Percentiles rank a stretch among this genome's conserved stretches.
phyloP scores from a whole-genome alignment of 208 protist species.

The Trypanosoma vivax region DNA sequence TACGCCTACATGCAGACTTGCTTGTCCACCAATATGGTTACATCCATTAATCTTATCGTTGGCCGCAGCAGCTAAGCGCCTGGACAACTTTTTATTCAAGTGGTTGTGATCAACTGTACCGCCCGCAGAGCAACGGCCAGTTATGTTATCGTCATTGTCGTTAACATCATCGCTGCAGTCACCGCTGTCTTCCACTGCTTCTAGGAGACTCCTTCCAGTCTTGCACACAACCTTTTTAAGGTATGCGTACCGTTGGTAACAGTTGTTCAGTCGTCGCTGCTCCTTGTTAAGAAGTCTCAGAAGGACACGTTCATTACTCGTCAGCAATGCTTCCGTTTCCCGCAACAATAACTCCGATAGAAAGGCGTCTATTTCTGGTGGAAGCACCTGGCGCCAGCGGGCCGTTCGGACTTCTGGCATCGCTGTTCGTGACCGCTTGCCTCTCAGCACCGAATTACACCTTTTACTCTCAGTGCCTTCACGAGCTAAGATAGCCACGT shows the following conservation, averaged over 20 bases:
- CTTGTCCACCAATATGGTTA: too few relatives aligned
- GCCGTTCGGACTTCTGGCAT: neutral
- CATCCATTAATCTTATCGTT: too few relatives aligned
- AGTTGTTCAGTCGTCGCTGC: conserved; percentile 18
- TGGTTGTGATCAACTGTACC: neutral
- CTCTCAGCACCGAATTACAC: neutral
- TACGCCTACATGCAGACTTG: too few relatives aligned
- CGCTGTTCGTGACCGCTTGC: neutral
- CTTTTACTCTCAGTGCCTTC: neutral
- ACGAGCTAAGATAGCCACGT: neutral
- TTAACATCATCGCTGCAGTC: neutral
- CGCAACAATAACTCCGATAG: conserved; percentile 6
- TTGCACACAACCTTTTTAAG: conserved; percentile 21
- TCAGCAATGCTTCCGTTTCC: neutral
- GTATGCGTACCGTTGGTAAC: conserved; percentile 21
- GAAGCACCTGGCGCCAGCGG: conserved; percentile 19
- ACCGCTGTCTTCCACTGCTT: neutral
- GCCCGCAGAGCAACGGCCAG: neutral
- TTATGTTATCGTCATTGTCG: neutral
- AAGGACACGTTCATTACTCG: conserved; percentile 12
- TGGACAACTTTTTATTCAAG: too few relatives aligned
- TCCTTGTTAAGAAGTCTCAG: conserved; percentile 24
- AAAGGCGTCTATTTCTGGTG: conserved; percentile 17
- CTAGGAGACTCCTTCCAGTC: conserved; percentile 17
- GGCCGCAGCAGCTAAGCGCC: too few relatives aligned